phyloP scores from a whole-genome alignment of 1,284 basidiomycete species.

The Rhodotorula sp. region DNA sequence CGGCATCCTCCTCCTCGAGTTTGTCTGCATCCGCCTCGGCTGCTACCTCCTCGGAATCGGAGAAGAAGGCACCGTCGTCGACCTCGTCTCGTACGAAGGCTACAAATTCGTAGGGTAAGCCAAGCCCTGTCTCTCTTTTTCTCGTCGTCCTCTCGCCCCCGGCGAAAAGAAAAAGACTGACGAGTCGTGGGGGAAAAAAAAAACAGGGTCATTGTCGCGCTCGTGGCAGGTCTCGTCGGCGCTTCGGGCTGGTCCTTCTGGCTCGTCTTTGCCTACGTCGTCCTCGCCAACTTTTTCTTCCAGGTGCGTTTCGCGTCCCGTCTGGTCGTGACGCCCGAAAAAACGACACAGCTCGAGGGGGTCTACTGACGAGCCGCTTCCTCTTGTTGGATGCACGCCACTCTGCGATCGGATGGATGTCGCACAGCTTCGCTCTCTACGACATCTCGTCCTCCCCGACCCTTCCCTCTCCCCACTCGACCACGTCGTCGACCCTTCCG shows the following conservation, averaged over 20 bases:
- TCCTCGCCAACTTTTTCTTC: slow-evolving; percentile 91
- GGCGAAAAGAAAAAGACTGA: not conserved
- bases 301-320: slow-evolving; percentile 59
- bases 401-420: not conserved
- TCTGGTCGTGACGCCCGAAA: too few relatives aligned
- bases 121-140: slow-evolving; percentile 22
- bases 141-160: not conserved
- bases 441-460: slow-evolving; percentile 82
- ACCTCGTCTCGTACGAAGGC: slow-evolving; percentile 72
- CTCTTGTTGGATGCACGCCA: not conserved
- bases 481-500: slow-evolving; percentile 29
- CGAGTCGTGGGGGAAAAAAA: too few relatives aligned
- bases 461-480: slow-evolving; percentile 50
- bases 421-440: slow-evolving; percentile 80
- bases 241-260: slow-evolving; percentile 65
- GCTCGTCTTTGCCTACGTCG: slow-evolving; percentile 75
- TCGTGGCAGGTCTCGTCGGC: slow-evolving; percentile 63
- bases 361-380: not conserved
- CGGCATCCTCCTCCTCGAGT: slow-evolving; percentile 72
- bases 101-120: slow-evolving; percentile 94
- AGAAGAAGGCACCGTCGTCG: slow-evolving; percentile 65
- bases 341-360: not conserved
- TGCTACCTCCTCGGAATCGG: slow-evolving; percentile 87
- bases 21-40: slow-evolving; percentile 81
- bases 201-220: slow-evolving; percentile 67